These are phyloP conservation scores for Starmerella scarabaei DNA, from an alignment of 805 yeast species.

Conservation along the genomic window DNA sequence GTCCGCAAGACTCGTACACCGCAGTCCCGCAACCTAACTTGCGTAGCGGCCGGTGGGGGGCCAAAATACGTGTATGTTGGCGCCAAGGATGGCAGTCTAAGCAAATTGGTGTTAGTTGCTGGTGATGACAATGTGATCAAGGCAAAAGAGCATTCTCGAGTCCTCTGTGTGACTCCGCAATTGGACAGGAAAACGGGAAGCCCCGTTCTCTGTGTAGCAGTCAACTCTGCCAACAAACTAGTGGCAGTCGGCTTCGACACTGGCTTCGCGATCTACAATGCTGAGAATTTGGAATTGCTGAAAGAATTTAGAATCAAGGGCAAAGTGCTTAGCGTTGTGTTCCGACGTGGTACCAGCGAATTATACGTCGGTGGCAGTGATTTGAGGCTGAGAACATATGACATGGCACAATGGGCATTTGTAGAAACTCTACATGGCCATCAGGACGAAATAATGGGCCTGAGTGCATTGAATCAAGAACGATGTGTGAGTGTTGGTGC, in stretches of 20 bases:
- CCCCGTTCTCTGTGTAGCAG: conserved; percentile 66
- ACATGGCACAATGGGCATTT: conserved; percentile 74
- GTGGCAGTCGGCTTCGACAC: conserved; percentile 89
- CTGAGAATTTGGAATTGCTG: conserved; percentile 60
- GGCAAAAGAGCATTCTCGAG: not conserved
- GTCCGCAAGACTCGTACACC: conserved; percentile 15
- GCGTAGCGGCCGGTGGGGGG: conserved; percentile 44
- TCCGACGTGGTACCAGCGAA: conserved; percentile 71
- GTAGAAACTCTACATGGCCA: conserved; percentile 89
- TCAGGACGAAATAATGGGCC: conserved; percentile 76
- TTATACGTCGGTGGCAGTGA: conserved; percentile 89
- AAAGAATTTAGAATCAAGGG: conserved; percentile 71
- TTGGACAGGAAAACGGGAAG: conserved; percentile 45
- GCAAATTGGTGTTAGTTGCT: conserved; percentile 52
- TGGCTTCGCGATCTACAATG: conserved; percentile 72
- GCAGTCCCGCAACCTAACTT: conserved; percentile 18
- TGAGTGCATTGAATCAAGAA: conserved; percentile 69
- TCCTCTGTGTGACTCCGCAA: conserved; percentile 1
- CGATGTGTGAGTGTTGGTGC: conserved; percentile 94
- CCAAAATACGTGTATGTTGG: conserved; percentile 45
- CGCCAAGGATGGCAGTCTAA: conserved; percentile 66
- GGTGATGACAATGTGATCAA: not conserved
- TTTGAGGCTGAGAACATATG: conserved; percentile 74
- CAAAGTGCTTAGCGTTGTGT: conserved; percentile 55
- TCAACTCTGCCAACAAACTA: conserved; percentile 72